Evolutionary conservation across 2,329 filamentous ascomycete species (phyloP).

Genomic region (Metarhizium guizhouense): DNA sequence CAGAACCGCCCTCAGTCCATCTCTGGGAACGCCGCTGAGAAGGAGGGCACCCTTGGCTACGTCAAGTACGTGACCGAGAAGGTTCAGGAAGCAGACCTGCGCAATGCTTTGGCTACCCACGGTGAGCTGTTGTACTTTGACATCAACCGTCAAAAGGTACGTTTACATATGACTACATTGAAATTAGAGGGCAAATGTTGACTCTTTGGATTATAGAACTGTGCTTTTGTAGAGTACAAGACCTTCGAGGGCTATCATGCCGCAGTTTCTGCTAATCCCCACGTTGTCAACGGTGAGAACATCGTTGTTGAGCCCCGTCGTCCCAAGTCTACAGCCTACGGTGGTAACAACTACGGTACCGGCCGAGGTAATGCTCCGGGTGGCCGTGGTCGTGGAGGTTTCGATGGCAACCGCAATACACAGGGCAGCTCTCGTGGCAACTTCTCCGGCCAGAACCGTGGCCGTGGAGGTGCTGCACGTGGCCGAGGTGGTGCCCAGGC

Average conservation of each 20-base stretch:
- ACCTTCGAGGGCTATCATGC: conserved; percentile 72
- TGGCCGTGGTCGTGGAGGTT: conserved; percentile 58
- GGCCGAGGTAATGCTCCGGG: conserved; percentile 48
- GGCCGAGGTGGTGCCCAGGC: conserved; percentile 52
- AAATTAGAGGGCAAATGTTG: not conserved
- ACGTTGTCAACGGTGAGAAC: conserved; percentile 71
- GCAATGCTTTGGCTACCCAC: conserved; percentile 59
- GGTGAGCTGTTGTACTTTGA: conserved; percentile 67
- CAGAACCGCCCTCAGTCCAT: conserved; percentile 66
- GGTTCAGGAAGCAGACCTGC: conserved; percentile 67
- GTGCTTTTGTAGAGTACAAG: conserved; percentile 91
- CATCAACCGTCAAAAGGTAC: conserved; percentile 75
- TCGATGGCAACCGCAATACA: conserved; percentile 49
- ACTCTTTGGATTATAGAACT: conserved; percentile 54
- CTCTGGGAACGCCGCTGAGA: conserved; percentile 51
- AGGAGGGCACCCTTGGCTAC: conserved; percentile 74
- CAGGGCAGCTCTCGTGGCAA: conserved; percentile 56
- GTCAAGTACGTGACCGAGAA: conserved; percentile 94
- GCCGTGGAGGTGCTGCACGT: conserved; percentile 57
- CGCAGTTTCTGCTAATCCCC: conserved; percentile 76
- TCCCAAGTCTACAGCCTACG: conserved; percentile 61
- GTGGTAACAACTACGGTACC: conserved; percentile 56
- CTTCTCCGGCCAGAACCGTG: conserved; percentile 57
- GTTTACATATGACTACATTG: conserved; percentile 9
- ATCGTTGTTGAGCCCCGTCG: conserved; percentile 86